Conservation (phyloP, 192 early-diverging fungal genomes). For the Coemansia umbellata region DNA sequence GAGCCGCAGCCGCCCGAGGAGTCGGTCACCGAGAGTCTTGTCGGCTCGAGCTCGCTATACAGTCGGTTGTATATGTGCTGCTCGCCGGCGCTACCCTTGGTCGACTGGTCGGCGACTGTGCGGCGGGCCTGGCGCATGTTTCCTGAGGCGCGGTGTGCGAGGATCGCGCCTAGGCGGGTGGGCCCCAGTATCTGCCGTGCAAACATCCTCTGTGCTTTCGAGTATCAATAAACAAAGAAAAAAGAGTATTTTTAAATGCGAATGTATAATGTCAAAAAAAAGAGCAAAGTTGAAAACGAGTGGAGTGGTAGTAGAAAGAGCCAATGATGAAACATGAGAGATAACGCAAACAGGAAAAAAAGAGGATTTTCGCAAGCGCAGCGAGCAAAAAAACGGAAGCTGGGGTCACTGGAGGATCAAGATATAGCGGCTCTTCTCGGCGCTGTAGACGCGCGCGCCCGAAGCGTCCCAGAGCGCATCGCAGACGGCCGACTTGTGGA, state of each 20-base stretch:
- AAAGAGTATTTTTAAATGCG: too few species aligned
- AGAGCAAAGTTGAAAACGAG: too few species aligned
- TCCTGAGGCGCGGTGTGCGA: too few species aligned
- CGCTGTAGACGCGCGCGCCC: constrained; percentile 62
- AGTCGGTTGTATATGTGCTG: constrained; percentile 74
- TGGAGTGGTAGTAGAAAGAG: too few species aligned
- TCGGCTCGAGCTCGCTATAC: constrained; percentile 60
- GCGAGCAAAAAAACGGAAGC: background rate
- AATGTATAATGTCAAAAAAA: too few species aligned
- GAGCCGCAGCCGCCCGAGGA: constrained; percentile 96
- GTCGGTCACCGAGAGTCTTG: constrained; percentile 70
- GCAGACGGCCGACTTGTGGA: constrained; percentile 70
- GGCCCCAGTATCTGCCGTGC: too few species aligned
- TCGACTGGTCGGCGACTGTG: background rate
- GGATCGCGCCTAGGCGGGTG: too few species aligned
- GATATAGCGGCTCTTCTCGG: constrained; percentile 56
- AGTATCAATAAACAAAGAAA: too few species aligned
- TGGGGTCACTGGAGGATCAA: constrained; percentile 43
- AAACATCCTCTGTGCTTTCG: too few species aligned
- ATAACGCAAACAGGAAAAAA: background rate
- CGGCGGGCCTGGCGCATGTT: background rate
- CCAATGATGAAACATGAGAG: too few species aligned
- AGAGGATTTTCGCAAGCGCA: background rate
- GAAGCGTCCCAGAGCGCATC: constrained; percentile 65
- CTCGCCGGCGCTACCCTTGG: constrained; percentile 56